These are phyloP conservation scores for Sclerotinia sclerotiorum DNA, from an alignment of 2,329 filamentous ascomycete species.

Conservation along the genomic window DNA sequence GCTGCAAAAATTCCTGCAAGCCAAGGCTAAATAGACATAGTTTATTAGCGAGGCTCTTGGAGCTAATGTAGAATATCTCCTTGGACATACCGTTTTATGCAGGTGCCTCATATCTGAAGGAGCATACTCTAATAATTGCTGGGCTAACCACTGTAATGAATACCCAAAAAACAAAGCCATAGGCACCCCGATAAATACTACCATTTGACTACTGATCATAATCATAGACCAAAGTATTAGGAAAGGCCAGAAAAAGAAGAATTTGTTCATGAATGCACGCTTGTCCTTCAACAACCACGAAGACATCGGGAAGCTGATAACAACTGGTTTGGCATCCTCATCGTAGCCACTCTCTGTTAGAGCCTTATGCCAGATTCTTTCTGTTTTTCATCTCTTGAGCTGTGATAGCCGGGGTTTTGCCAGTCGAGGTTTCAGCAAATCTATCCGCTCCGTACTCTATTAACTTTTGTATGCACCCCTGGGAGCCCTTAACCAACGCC, in stretches of 20 bases:
- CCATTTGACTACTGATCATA: slow-evolving; percentile 70
- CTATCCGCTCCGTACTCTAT: slow-evolving; percentile 94
- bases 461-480: slow-evolving; percentile 86
- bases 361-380: slow-evolving; percentile 76
- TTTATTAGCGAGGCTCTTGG: slow-evolving; percentile 12
- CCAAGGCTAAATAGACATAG: slow-evolving; percentile 64
- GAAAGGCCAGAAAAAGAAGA: slow-evolving; percentile 89
- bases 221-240: slow-evolving; percentile 70
- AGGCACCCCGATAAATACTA: slow-evolving; percentile 75
- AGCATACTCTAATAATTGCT: slow-evolving; percentile 76
- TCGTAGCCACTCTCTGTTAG: slow-evolving; percentile 83
- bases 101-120: slow-evolving; percentile 86
- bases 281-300: slow-evolving; percentile 74
- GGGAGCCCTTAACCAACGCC: slow-evolving; percentile 91
- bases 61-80: background rate
- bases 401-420: slow-evolving; percentile 84
- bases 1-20: slow-evolving; percentile 90
- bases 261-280: slow-evolving; percentile 74
- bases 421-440: slow-evolving; percentile 83
- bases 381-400: slow-evolving; percentile 87
- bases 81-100: slow-evolving; percentile 72
- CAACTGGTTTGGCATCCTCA: slow-evolving; percentile 69
- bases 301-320: slow-evolving; percentile 69
- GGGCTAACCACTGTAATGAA: slow-evolving; percentile 73
- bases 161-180: slow-evolving; percentile 65